phyloP scores from a whole-genome alignment of 495 filamentous ascomycete genomes.

The Aspergillus ostianus region DNA sequence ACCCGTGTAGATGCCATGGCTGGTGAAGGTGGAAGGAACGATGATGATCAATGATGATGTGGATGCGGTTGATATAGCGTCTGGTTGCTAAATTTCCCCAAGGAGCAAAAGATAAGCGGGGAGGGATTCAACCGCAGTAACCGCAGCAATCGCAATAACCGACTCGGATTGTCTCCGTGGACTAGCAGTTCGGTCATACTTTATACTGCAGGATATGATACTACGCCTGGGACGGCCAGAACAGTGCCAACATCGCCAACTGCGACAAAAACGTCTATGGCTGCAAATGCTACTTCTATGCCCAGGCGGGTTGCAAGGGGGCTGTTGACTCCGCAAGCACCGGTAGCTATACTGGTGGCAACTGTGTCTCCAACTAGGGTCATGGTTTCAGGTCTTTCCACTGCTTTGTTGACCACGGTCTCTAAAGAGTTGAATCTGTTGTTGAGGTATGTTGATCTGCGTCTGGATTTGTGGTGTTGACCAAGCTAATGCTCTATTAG shows the following conservation, averaged over 20 bases:
- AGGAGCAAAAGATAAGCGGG: no score
- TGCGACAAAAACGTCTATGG: neutral
- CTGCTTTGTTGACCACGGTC: neutral
- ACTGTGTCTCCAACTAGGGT: neutral
- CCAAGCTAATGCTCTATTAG: no score
- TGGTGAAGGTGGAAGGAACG: no score
- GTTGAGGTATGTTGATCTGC: neutral
- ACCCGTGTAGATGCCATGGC: conserved; percentile 1
- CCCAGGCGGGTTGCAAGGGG: neutral
- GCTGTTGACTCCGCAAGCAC: neutral
- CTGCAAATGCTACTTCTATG: neutral
- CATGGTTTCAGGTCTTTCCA: neutral
- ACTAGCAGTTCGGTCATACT: no score
- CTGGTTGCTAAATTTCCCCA: no score
- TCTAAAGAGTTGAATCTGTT: neutral
- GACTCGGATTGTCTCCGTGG: no score
- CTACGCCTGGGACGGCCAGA: neutral
- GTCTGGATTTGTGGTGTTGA: neutral
- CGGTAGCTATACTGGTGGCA: neutral
- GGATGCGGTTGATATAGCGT: no score
- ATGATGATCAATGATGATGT: no score
- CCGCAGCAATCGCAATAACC: no score
- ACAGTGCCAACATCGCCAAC: neutral
- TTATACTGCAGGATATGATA: no score
- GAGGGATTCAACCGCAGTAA: no score